Evolutionary conservation across 257 asterid genomes (phyloP), one percentile per base, ranked within the genome.

Genomic region (Cinchona pubescens): DNA sequence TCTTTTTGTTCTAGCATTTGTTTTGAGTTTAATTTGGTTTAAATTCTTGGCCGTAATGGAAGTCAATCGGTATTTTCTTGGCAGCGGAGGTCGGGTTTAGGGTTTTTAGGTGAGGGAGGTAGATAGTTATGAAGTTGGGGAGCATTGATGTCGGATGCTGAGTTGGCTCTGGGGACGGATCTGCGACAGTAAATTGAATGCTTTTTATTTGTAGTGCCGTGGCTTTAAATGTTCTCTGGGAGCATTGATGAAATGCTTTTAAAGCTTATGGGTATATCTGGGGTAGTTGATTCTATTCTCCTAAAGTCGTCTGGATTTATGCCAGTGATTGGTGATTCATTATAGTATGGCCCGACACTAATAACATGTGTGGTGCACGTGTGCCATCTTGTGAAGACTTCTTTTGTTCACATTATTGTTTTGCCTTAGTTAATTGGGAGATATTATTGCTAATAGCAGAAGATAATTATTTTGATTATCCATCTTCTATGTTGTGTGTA

Each of bases 101-200:
- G 89, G 76, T 75, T 81, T 82, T 64, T 63, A 48, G 25, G 51
- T 45, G 66, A 35, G 40, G 45, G 23, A 76, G 75, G 70, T 72
- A 79, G 70, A 59, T 67, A 82, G 13, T 34, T 43, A 25, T 42
- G 38, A 35, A 46, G 62, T 40, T 77, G 42, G 46, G 79, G 78
- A 73, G 49, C 58, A 66, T 58, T 74, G 74, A 67, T 35, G 73
- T 40, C n/a, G n/a, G 32, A 64, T 48, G 68, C 70, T 61, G 77
- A 73, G 86, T 65, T 67, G 80, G 82, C 78, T 49, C 63, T 62
- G 76, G 40, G 29, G 58, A 65, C 82, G 67, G 90, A 82, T 84
- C 82, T 79, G 74, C 69, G 63, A 34, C 25, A n/a, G 14, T 18
- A 69, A 13, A 56, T 55, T 53, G 13, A 19, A 59, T 35, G 48